Evolutionary conservation across 2,329 filamentous ascomycete species (phyloP), one percentile per base, ranked within the genome.

Genomic region (Cladosporium sp.): DNA sequence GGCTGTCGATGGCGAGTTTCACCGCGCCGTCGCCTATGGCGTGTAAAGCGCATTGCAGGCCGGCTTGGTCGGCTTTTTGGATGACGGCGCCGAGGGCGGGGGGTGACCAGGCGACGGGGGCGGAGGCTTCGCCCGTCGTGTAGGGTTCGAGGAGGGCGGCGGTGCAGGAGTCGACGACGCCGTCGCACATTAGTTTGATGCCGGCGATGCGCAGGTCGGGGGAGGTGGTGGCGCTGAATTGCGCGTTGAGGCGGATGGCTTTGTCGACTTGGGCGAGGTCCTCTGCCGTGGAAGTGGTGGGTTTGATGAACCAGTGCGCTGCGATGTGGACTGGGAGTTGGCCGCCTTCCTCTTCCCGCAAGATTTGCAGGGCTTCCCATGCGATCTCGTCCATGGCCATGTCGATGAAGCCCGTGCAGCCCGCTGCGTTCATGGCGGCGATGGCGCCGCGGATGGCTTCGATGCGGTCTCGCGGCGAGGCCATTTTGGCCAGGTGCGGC

Each of bases 131-230:
- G 3, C 68, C 64, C 6, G 60, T 60, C 2, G 74, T 70, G 59
- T 85, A 85, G 0, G 83, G 82, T 60, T 83, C 75, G 1, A 71
- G 70, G 2, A 86, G 65, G 0, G 77, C 80, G 0, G 83, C 83
- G 1, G 83, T 85, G 64, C 82, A 86, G 0, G 79, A 79, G 55
- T 86, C 83, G 32, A 86, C 73, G 30, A 83, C 80, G 9, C 83
- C 83, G 53, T 86, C 83, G 58, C 78, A 80, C 34, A 86, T 83
- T 18, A 85, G 64, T 61, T 86, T 86, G 64, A 85, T 76, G 4
- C 83, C 83, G 0, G 80, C 76, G 7, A 86, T 64, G 15, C 78
- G 69, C 50, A 71, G 72, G 54, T 77, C 72, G 1, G 74, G 75
- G 42, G 66, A 72, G 4, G 69, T 74, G 2, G 64, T 52, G 11